Evolutionary conservation across 352 stramenopile genomes (phyloP), one percentile per base, ranked within the genome.

Genomic region (Globisporangium megalacanthum): DNA sequence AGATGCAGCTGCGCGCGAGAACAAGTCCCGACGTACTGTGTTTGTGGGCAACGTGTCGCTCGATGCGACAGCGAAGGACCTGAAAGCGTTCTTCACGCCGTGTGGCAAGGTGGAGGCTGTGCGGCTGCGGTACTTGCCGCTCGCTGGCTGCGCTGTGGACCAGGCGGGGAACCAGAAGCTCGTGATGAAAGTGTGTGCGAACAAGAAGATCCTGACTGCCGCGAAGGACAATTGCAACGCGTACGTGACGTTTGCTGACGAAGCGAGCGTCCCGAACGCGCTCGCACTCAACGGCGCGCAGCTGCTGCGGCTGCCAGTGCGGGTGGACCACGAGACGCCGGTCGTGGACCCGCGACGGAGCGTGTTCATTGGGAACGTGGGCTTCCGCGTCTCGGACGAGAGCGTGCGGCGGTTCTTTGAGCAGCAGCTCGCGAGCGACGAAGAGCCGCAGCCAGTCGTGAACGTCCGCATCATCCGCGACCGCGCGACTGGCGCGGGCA

Each of bases 11-110:
- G 56, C 57, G 7, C 57, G 46, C 10, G 71, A 78, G 35, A 74
- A 83, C n/a, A 93, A 94, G 62, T 69, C 61, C 17, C 64, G 65
- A n/a, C 83, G 88, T 33, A 97, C 88, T 0, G 72, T 97, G 14
- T 97, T 97, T 59, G 89, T 97, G 17, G 91, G 91, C 59, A 97
- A 97, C 62, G 73, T 97, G 45, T 96, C 91, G 44, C 70, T 96
- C 8, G 86, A 88, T 37, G 80, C 87, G 50, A 92, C 80, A 22
- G 61, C 73, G 36, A 94, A 92, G 52, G 77, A 91, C 50, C 52
- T 97, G 13, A 85, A 84, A 67, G 75, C 73, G 37, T 74, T 93
- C 54, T 97, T 97, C 56, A 72, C 79, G 14, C 61, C 70, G 17
- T 97, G 86, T 49, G 91, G 91, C 51, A 83, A 89, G 50, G 83